Percentiles rank a stretch among this genome's conserved stretches.
These are phyloP conservation scores for Botryotinia convoluta DNA, from an alignment of 2,329 filamentous ascomycete genomes.

Conservation along the genomic window DNA sequence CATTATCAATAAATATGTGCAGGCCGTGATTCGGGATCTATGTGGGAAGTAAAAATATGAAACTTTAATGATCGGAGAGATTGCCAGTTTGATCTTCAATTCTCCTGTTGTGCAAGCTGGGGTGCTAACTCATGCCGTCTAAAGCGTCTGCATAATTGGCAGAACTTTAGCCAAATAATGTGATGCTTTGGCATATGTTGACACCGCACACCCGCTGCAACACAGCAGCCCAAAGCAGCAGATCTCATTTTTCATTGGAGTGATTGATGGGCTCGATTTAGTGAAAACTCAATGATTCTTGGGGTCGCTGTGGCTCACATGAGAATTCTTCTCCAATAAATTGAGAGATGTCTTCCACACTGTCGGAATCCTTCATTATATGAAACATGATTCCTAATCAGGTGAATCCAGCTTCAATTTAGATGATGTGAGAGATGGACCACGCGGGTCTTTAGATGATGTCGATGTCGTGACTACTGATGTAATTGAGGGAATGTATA, in stretches of 20 bases:
- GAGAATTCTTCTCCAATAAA: background rate
- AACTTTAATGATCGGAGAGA: background rate
- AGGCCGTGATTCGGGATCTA: background rate
- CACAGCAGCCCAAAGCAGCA: background rate
- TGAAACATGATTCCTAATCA: constrained; percentile 5
- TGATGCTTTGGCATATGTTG: constrained; percentile 5
- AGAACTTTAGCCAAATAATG: constrained; percentile 8
- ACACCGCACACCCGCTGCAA: background rate
- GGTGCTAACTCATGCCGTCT: background rate
- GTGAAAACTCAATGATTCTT: background rate
- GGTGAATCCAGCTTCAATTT: background rate
- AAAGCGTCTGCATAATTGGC: background rate
- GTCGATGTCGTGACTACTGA: background rate
- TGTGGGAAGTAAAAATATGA: background rate
- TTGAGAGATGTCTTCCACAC: background rate
- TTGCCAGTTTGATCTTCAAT: constrained; percentile 3
- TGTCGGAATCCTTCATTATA: background rate
- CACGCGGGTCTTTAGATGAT: background rate
- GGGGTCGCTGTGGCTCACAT: background rate
- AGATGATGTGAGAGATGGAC: background rate
- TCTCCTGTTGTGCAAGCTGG: background rate
- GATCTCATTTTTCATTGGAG: background rate
- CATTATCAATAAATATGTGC: background rate
- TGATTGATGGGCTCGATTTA: background rate
- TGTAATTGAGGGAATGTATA: background rate